A percentile compares a stretch with the other conserved stretches of the same genome.
These are phyloP conservation scores for Penicillium palitans DNA, from an alignment of 2,329 filamentous ascomycete genomes.

Conservation along the genomic window DNA sequence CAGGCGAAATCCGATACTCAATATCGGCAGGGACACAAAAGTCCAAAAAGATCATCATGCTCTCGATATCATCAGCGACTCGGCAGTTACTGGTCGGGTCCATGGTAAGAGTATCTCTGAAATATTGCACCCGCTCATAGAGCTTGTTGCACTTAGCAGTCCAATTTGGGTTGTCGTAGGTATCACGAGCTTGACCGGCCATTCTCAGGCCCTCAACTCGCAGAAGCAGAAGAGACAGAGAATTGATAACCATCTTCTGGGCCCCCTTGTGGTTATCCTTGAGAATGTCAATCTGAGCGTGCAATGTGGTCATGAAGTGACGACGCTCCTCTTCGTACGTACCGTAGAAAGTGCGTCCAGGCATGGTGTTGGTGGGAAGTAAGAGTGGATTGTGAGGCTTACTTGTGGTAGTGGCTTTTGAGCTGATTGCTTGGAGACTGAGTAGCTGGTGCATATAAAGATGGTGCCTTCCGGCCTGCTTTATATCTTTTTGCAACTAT, in stretches of 20 bases:
- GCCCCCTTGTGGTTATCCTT: neutral
- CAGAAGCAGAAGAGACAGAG: neutral
- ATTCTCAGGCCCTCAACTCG: neutral
- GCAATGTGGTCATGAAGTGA: slow-evolving; percentile 2
- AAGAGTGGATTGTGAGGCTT: neutral
- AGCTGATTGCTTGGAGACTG: neutral
- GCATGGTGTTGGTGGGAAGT: neutral
- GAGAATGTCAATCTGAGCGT: slow-evolving; percentile 9
- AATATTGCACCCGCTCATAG: neutral
- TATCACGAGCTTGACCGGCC: neutral
- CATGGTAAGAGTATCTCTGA: neutral
- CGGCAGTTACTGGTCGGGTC: neutral
- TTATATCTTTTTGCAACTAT: neutral
- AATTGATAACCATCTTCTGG: neutral
- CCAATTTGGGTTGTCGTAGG: neutral
- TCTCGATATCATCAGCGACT: neutral
- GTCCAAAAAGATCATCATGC: neutral
- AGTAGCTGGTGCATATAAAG: neutral
- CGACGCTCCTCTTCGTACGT: slow-evolving; percentile 3
- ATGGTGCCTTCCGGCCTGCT: neutral
- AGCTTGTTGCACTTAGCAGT: slow-evolving; percentile 1
- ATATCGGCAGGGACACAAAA: neutral
- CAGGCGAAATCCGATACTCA: neutral
- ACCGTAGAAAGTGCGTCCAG: neutral
- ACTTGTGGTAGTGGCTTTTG: neutral